Evolutionary conservation across 1,284 basidiomycete genomes (phyloP).

Genomic region (Apiotrichum veenhuisii): DNA sequence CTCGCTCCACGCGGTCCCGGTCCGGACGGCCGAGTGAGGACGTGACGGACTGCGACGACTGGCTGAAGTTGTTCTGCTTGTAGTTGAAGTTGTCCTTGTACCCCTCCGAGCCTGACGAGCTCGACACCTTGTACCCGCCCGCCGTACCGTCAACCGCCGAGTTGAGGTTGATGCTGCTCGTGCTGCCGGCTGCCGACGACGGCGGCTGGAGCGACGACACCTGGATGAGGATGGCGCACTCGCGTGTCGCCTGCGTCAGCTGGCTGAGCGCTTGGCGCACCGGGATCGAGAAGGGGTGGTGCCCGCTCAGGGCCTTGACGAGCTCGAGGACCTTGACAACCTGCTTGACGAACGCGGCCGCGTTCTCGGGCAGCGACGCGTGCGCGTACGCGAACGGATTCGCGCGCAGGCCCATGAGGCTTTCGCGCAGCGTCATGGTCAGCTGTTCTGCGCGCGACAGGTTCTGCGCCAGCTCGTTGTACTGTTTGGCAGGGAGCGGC

Average conservation of each 20-base stretch:
- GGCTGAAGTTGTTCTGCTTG: too few relatives aligned
- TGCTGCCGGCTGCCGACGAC: conserved; percentile 16
- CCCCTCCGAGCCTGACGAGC: too few relatives aligned
- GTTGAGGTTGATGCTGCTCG: background rate
- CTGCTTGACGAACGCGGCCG: conserved; percentile 46
- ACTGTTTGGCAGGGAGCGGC: conserved; percentile 35
- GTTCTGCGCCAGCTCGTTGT: conserved; percentile 40
- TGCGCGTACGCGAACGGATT: conserved; percentile 29
- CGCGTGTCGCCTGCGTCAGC: conserved; percentile 51
- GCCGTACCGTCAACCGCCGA: background rate
- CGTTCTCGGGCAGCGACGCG: conserved; percentile 35
- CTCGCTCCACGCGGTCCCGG: too few relatives aligned
- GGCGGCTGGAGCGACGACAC: conserved; percentile 43
- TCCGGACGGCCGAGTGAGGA: too few relatives aligned
- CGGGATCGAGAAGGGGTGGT: conserved; percentile 36
- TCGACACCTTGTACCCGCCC: too few relatives aligned
- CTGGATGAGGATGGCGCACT: conserved; percentile 51
- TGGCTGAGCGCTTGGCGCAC: conserved; percentile 44
- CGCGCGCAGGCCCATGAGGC: conserved; percentile 42
- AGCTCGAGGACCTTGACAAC: conserved; percentile 51
- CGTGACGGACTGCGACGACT: too few relatives aligned
- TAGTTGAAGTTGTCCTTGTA: too few relatives aligned
- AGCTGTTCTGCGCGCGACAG: conserved; percentile 43
- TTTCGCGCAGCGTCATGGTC: conserved; percentile 37
- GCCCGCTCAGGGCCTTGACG: conserved; percentile 47